Evolutionary conservation across 371 early-diverging fungal species (phyloP).

Genomic region (Mucor piriformis): DNA sequence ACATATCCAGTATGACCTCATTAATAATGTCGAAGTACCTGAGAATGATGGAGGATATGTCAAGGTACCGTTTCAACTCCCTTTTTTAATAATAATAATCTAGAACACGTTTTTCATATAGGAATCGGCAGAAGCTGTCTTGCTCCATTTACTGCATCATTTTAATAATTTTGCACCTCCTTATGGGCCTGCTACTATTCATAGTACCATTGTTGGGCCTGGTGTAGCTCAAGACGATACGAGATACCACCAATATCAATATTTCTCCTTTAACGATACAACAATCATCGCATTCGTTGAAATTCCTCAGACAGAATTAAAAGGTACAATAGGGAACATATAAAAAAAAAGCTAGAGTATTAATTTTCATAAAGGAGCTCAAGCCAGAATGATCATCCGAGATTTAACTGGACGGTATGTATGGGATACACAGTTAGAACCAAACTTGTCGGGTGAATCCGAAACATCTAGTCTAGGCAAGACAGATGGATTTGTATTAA

Average conservation of each 20-base stretch:
- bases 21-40: conserved; percentile 21
- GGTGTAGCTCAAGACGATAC: conserved; percentile 46
- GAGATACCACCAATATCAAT: conserved; percentile 52
- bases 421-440: conserved; percentile 74
- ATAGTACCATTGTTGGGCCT: conserved; percentile 52
- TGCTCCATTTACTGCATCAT: conserved; percentile 57
- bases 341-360: background rate
- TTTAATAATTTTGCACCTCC: conserved; percentile 61
- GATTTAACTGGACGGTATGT: conserved; percentile 79
- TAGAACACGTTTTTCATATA: conserved; percentile 8
- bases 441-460: background rate
- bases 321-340: conserved; percentile 19
- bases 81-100: background rate
- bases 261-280: conserved; percentile 65
- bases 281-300: conserved; percentile 66
- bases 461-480: background rate
- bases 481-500: conserved; percentile 6
- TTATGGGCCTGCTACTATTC: conserved; percentile 55
- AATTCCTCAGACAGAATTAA: conserved; percentile 38
- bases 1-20: conserved; percentile 28
- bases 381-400: conserved; percentile 68
- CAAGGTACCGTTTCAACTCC: conserved; percentile 28
- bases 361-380: conserved; percentile 4
- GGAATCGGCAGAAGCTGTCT: conserved; percentile 58
- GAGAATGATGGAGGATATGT: conserved; percentile 50